Evolutionary conservation across 768 basidiomycete species (phyloP), one percentile per base, ranked within the genome.

Genomic region (Russula foetens): DNA sequence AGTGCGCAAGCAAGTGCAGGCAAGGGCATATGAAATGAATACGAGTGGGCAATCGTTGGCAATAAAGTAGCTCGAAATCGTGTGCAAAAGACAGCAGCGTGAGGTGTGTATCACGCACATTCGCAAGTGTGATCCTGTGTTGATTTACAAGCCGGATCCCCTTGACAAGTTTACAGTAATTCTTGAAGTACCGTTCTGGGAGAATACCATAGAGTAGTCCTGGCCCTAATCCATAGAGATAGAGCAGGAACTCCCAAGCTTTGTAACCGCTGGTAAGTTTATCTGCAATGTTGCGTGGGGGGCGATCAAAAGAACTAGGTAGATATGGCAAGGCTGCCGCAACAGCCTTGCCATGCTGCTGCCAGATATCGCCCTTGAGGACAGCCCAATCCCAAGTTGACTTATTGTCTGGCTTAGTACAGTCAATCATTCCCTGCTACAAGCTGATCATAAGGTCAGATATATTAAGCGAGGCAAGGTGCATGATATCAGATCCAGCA

Each of bases 251-350:
- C n/a, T n/a, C n/a, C n/a, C n/a, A n/a, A n/a, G n/a, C n/a, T n/a
- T n/a, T n/a, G n/a, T n/a, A n/a, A n/a, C n/a, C n/a, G n/a, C n/a
- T 71, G 12, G 70, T 62, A 59, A 78, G 71, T 57, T 79, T 78
- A 38, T 73, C 67, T 1, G 75, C 74, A 24, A 70, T 69, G 61
- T 79, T 75, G 0, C 74, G 71, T 1, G 76, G 79, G 0, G 49
- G 49, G 0, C 31, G 4, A 1, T 14, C 31, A 14, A 50, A 50
- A 2, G 31, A 50, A 19, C 49, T 23, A 2, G 49, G 31, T 0
- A 38, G 38, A 21, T 7, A 35, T 4, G 15, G 12, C 7, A 26
- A 1, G 3, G 35, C 0, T 7, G 14, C 39, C 7, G 7, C 39
- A 9, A 53, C 38, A 0, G 24, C 7, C 4, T 41, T 39, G 0